These are phyloP conservation scores for Calophaca sinica DNA, from an alignment of 306 rosid genomes.

Conservation along the genomic window DNA sequence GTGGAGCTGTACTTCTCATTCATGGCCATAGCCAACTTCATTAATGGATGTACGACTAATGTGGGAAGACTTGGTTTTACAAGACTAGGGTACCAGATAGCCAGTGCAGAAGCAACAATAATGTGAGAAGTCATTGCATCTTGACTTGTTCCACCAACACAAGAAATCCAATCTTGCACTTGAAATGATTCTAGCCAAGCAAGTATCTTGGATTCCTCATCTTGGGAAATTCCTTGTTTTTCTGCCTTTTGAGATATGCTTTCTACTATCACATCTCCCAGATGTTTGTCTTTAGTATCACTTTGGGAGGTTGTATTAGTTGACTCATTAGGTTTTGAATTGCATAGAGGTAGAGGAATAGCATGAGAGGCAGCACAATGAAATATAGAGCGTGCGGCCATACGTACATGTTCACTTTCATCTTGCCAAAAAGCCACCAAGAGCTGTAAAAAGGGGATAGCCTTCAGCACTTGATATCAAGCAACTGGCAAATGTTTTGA, in stretches of 20 bases:
- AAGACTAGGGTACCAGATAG: conserved; percentile 97
- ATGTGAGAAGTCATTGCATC: conserved; percentile 96
- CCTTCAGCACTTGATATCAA: conserved; percentile 42
- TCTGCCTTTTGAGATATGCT: conserved; percentile 49
- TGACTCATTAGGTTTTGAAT: conserved; percentile 57
- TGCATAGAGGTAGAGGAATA: conserved; percentile 71
- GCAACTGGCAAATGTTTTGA: conserved; percentile 21
- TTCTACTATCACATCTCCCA: conserved; percentile 46
- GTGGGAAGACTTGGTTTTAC: conserved; percentile 75
- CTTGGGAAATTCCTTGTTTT: conserved; percentile 50
- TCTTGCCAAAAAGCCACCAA: conserved; percentile 99
- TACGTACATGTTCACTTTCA: conserved; percentile 89
- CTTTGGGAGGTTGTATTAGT: conserved; percentile 43
- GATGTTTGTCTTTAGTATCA: conserved; percentile 53
- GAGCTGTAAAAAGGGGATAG: conserved; percentile 63
- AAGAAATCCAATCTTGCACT: conserved; percentile 98
- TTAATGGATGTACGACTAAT: conserved; percentile 82
- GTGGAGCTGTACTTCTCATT: conserved; percentile 93
- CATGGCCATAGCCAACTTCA: conserved; percentile 93
- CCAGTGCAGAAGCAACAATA: conserved; percentile 94
- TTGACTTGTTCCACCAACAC: conserved; percentile 97
- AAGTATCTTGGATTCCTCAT: conserved; percentile 67
- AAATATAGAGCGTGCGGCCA: conserved; percentile 98
- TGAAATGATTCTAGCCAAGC: conserved; percentile 94
- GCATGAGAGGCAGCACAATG: conserved; percentile 97